Percentiles rank a stretch among this genome's conserved stretches.
phyloP scores from a whole-genome alignment of 371 early-diverging fungal species.

The Mucor velutinosus region DNA sequence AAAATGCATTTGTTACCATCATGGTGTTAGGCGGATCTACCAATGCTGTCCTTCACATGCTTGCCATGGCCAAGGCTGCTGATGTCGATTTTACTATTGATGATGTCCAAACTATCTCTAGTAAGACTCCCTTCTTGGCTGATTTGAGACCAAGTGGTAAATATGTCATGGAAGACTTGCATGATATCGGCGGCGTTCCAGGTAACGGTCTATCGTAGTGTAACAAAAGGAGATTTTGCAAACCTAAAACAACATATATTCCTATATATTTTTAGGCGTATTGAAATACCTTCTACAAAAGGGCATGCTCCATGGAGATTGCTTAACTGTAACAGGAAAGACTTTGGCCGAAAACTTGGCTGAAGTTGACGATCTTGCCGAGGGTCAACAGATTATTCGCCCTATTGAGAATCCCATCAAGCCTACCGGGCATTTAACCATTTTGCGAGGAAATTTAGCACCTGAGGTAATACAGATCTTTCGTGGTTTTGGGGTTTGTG shows the following conservation, averaged over 20 bases:
- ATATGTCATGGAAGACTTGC: conserved; percentile 90
- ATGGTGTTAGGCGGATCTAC: conserved; percentile 97
- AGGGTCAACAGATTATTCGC: conserved; percentile 85
- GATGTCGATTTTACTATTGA: conserved; percentile 81
- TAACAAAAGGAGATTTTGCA: not conserved
- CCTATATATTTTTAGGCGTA: conserved; percentile 52
- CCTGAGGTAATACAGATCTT: conserved; percentile 60
- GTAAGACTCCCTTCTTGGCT: conserved; percentile 91
- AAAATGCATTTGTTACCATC: conserved; percentile 91
- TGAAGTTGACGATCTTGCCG: conserved; percentile 64
- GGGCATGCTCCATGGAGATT: conserved; percentile 73
- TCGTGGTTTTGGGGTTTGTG: not conserved
- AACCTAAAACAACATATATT: not conserved
- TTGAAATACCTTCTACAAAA: conserved; percentile 81
- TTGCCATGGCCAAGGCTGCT: conserved; percentile 90
- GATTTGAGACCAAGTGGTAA: conserved; percentile 94
- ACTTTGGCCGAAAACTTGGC: conserved; percentile 81
- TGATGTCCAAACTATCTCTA: conserved; percentile 90
- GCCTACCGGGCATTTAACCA: conserved; percentile 90
- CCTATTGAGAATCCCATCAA: conserved; percentile 92
- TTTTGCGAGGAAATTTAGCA: conserved; percentile 93
- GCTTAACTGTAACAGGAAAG: conserved; percentile 90
- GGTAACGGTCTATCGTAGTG: not conserved
- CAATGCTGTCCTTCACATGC: conserved; percentile 93
- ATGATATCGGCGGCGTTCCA: conserved; percentile 82